Base-by-base conservation (phyloP, 2,329 filamentous ascomycete species). In the Sarocladium brachiariae region DNA sequence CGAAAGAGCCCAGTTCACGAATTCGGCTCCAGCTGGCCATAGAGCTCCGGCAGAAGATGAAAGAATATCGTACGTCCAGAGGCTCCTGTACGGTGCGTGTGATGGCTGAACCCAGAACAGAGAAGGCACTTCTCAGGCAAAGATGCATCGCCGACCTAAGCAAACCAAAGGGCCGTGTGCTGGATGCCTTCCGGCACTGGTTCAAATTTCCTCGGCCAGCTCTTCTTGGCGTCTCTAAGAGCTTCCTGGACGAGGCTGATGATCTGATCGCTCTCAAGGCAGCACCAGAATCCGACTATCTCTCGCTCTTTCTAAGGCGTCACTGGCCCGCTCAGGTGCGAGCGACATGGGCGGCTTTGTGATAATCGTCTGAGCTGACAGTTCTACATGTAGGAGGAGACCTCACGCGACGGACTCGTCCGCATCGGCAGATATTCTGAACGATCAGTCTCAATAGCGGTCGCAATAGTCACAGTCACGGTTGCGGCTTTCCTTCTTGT, bases 401-500 rank as follows among this genome's bases (percentile, higher is more conserved):
- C 31, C 11, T 21, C 39, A 9, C 38, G 19, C 18, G 39, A 46
- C 30, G 38, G 38, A 14, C 11, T 35, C 21, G 35, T 27, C 8
- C 38, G 39, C 2, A 24, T 47, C 5, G 25, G 39, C 8, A 18
- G 39, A 4, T 51, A 46, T 21, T 18, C 21, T 7, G 25, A 46
- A 16, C 23, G n/a, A n/a, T 27, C 25, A 27, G 21, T 51, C 38
- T 19, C 38, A 8, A 47, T 14, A 24, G 30, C 52, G 9, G 50
- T 49, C 13, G 24, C 24, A 7, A 13, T 43, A 3, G 16, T 49
- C 16, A 52, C 23, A 23, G 39, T 37, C 13, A 21, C 38, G 21
- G 27, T 52, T 4, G 50, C 50, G 1, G 50, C 50, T 16, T 11
- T 49, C 9, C 34, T 49, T 11, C 45, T 52, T 7, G 39, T 52